Evolutionary conservation across 1,139 yeast species (phyloP), one percentile per base, ranked within the genome.

Genomic region (Kodamaea derodonti): DNA sequence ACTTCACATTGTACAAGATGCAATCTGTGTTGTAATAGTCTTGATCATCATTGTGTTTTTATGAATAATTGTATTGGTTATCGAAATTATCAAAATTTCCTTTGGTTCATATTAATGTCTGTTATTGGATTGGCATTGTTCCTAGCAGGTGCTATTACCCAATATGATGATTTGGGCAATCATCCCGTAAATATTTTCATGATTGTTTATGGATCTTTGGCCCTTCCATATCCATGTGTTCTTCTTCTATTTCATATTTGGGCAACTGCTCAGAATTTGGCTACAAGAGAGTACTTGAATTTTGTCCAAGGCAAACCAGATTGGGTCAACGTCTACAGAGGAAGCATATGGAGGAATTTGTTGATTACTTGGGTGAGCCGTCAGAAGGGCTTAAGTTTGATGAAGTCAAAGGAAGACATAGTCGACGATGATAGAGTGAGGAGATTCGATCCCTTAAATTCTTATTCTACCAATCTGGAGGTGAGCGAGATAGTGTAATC

Each of bases 201-300:
- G 20, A 62, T 66, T 7, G 56, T 82, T 3, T 72, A 69, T 39
- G 65, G 72, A 0, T 50, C 65, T 2, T 22, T 79, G 2, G 61
- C 65, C 1, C 27, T 73, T 7, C 39, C 69, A 5, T 84, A 83
- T 48, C 90, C 94, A 2, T 35, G 66, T 1, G 45, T 78, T 25
- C 55, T 85, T 13, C 49, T 81, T 12, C 33, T 57, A 0, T 72
- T 72, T 43, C 95, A 85, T 49, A 27, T 75, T 1, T 70, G 62
- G 35, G 56, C 84, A 32, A 72, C 79, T 0, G 51, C 73, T 0
- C 67, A 74, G n/a, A 81, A 80, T 38, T 67, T 82, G 44, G 80
- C 90, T 13, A 84, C 95, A 4, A 63, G 88, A 43, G 92, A 83
- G 44, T 82, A 72, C 45, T 58, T 83, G 33, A 69, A 66, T 53